Base-by-base conservation (phyloP, 2,329 filamentous ascomycete species). In the Fusarium gaditjirri region DNA sequence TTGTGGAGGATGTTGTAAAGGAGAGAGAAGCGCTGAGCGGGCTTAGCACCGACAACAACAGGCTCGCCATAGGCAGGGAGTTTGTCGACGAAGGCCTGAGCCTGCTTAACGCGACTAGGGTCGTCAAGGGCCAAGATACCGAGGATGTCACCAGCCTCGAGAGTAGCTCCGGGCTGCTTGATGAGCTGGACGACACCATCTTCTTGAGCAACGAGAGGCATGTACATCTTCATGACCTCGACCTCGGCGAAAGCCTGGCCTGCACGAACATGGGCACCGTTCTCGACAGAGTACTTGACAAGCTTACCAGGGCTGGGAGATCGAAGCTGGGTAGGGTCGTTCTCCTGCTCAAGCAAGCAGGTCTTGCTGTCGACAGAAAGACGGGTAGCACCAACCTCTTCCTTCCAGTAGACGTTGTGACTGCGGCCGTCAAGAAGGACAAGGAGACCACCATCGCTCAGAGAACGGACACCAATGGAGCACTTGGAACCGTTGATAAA, bases 141-240 rank as follows among this genome's bases (percentile, higher is more conserved):
- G n/a, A 99, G 90, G 68, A 99, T 98, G 81, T 99, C 96, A 83
- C 96, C 96, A 80, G 96, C 96, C 83, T 98, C 95, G 52, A 99
- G 92, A 23, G 94, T 97, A n/a, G 96, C 93, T 81, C 96, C 96
- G 71, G 96, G 96, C 85, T 98, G 96, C 90, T 99, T 99, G 87
- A 99, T 97, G 78, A 99, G 90, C 85, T 98, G 96, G 62, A 99
- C 95, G 60, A 97, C 89, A 86, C 96, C 96, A 77, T 97, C 96
- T 82, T 99, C 96, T 80, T 95, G 92, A 6, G 96, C 93, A 69
- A 99, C 89, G 61, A 99, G 88, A 78, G 96, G 96, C 96, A 99
- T 99, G 89, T 98, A 98, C 96, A 99, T 99, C 89, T 99, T 99
- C 96, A 99, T 99, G 84, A 99, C 96, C 84, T 99, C 96, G 43